Conservation (phyloP, 2,329 filamentous ascomycete genomes). For the Verticillium zaregamsianum region DNA sequence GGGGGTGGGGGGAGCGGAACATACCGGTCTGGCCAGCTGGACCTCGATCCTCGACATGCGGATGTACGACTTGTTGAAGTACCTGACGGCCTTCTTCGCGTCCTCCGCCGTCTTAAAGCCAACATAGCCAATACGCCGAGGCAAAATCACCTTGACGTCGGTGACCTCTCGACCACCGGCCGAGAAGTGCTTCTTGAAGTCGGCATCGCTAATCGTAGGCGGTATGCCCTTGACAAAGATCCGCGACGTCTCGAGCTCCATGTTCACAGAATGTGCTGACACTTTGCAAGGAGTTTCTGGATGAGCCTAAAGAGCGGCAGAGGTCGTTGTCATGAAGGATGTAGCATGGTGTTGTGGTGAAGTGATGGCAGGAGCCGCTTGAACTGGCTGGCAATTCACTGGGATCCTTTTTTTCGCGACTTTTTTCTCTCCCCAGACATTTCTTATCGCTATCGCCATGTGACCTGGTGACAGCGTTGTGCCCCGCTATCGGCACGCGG, state of each 20-base stretch:
- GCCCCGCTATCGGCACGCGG: not conserved
- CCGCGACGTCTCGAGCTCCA: slow-evolving; percentile 54
- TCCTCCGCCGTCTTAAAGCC: slow-evolving; percentile 83
- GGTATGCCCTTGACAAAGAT: slow-evolving; percentile 81
- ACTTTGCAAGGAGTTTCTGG: not conserved
- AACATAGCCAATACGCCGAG: slow-evolving; percentile 90
- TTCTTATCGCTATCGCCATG: slow-evolving; percentile 3
- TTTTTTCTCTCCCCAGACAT: not conserved
- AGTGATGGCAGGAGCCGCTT: not conserved
- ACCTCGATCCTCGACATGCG: slow-evolving; percentile 93
- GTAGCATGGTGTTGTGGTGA: not conserved
- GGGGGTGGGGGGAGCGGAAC: not conserved
- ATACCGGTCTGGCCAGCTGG: slow-evolving; percentile 70
- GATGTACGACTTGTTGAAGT: slow-evolving; percentile 94
- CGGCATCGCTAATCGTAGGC: slow-evolving; percentile 76
- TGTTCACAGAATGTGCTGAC: not conserved
- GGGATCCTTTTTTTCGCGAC: not conserved
- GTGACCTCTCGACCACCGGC: slow-evolving; percentile 70
- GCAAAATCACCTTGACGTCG: slow-evolving; percentile 85
- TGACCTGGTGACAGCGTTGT: not conserved
- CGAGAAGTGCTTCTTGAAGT: slow-evolving; percentile 86
- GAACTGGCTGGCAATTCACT: not conserved
- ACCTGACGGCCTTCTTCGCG: slow-evolving; percentile 79
- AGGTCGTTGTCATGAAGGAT: not conserved
- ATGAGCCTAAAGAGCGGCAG: not conserved